Conservation (phyloP, 148 eudicot genomes). For the Mesembryanthemum crystallinum region DNA sequence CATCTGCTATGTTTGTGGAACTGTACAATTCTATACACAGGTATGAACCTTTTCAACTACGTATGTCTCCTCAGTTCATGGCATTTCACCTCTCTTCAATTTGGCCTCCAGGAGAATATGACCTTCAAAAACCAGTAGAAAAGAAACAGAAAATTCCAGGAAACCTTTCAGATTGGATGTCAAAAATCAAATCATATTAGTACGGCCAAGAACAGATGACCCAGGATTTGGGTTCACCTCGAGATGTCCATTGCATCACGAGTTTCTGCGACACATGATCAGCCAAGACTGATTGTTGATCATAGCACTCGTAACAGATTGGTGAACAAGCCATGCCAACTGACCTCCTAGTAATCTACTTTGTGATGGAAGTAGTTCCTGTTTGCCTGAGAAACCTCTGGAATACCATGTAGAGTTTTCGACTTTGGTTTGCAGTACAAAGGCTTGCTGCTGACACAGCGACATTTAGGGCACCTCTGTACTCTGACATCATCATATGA, state of each 20-base stretch:
- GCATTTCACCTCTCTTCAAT: not conserved
- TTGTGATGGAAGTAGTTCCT: conserved; percentile 27
- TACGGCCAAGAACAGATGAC: not conserved
- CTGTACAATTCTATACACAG: not conserved
- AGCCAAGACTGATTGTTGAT: conserved; percentile 37
- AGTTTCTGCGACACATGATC: conserved; percentile 48
- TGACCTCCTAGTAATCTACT: conserved; percentile 30
- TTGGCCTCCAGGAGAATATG: not conserved
- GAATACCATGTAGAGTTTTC: conserved; percentile 34
- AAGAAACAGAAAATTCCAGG: too few relatives aligned
- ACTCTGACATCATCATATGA: conserved; percentile 26
- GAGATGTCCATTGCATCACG: conserved; percentile 36
- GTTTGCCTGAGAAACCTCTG: conserved; percentile 33
- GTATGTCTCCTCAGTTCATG: too few relatives aligned
- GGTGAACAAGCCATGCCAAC: conserved; percentile 15
- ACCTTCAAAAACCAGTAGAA: too few relatives aligned
- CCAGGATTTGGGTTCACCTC: not conserved
- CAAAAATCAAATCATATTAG: not conserved
- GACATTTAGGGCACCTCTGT: conserved; percentile 17
- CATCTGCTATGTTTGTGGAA: not conserved
- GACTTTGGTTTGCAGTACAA: too few relatives aligned
- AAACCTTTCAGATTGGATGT: not conserved
- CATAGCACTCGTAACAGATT: conserved; percentile 19
- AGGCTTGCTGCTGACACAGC: conserved; percentile 5
- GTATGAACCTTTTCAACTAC: too few relatives aligned